These are phyloP conservation scores for Pyronema omphalodes DNA, from an alignment of 495 filamentous ascomycete species.

Conservation along the genomic window DNA sequence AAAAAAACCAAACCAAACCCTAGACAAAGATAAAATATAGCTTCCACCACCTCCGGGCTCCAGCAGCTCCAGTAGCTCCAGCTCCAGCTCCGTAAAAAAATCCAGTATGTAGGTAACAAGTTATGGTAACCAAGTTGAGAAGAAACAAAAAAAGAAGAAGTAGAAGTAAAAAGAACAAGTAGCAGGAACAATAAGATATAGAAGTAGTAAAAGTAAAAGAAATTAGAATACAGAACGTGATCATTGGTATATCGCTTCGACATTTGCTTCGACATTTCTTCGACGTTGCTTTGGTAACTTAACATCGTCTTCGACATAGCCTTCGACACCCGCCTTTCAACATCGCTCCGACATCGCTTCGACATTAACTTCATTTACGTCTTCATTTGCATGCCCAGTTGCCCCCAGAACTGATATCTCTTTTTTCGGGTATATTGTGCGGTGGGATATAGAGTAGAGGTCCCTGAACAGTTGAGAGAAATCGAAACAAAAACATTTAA, in stretches of 20 bases:
- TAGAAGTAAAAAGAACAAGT: background rate
- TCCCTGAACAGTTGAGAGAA: background rate
- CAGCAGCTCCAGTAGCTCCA: too few relatives aligned
- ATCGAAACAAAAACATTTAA: background rate
- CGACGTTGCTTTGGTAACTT: too few relatives aligned
- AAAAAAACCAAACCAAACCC: background rate
- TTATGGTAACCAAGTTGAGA: background rate
- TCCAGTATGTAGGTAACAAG: conserved; percentile 1
- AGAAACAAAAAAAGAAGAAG: background rate
- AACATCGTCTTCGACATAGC: too few relatives aligned
- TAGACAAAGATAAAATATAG: background rate
- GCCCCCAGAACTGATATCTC: too few relatives aligned
- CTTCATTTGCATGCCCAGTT: background rate
- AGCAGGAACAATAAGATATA: background rate
- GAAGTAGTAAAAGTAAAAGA: background rate
- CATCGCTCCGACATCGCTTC: too few relatives aligned
- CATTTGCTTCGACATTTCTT: too few relatives aligned
- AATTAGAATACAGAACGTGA: conserved; percentile 4
- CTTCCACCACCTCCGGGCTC: too few relatives aligned
- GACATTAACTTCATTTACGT: background rate
- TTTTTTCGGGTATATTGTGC: too few relatives aligned
- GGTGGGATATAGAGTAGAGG: too few relatives aligned
- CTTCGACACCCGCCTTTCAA: too few relatives aligned
- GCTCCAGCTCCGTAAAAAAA: background rate
- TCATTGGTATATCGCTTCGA: background rate